phyloP scores from a whole-genome alignment of 768 basidiomycete genomes.

The Wakefieldia striispora region DNA sequence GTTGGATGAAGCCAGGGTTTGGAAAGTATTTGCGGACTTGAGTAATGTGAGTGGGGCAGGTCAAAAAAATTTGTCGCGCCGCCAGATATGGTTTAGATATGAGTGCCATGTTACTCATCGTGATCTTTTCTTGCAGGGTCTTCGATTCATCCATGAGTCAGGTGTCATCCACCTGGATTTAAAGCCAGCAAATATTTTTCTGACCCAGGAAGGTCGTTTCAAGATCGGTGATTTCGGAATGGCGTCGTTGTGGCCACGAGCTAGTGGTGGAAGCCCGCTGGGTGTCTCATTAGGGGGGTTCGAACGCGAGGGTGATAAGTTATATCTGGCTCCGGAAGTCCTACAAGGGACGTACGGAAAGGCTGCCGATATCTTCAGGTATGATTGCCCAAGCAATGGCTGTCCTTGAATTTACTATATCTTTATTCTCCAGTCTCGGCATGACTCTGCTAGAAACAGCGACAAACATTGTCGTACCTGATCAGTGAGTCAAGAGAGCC shows the following conservation, averaged over 20 bases:
- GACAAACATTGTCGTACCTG: conserved; percentile 94
- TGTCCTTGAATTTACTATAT: conserved; percentile 4
- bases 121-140: conserved; percentile 50
- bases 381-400: conserved; percentile 29
- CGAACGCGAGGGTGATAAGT: conserved; percentile 95
- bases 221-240: conserved; percentile 99
- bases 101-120: conserved; percentile 25
- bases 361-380: conserved; percentile 97
- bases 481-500: conserved; percentile 65
- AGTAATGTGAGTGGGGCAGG: conserved; percentile 63
- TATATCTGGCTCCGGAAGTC: conserved; percentile 96
- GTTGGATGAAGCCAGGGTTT: conserved; percentile 89
- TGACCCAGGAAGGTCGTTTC: conserved; percentile 83
- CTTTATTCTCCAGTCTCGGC: conserved; percentile 64
- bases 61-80: conserved; percentile 3
- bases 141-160: conserved; percentile 85
- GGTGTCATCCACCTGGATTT: conserved; percentile 94
- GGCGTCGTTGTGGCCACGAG: conserved; percentile 90
- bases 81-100: conserved; percentile 26
- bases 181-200: conserved; percentile 96
- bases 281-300: conserved; percentile 49
- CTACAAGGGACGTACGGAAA: conserved; percentile 88
- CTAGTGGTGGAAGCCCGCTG: conserved; percentile 34
- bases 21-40: conserved; percentile 93
- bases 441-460: conserved; percentile 95